Evolutionary conservation across 1,284 basidiomycete genomes (phyloP), one percentile per base, ranked within the genome.

Genomic region (Trametes sp.): DNA sequence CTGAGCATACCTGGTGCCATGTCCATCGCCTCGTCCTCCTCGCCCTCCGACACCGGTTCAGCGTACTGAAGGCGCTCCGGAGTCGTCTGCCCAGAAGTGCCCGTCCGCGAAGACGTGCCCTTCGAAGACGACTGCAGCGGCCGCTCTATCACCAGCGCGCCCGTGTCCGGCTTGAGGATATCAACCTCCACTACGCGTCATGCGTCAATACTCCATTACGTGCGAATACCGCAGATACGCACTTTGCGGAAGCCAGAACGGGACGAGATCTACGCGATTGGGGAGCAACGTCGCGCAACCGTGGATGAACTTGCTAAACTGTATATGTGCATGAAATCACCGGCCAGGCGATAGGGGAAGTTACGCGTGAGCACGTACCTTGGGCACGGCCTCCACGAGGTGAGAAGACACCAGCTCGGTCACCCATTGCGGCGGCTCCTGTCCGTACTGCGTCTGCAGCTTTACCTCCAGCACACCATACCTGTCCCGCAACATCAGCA

Each of bases 241-340:
- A 95, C 91, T 97, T 76, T 97, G 95, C 6, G 95, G 96, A 4
- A 98, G 87, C 97, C 97, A 99, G 84, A 98, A 99, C 4, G 97
- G 97, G 19, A 99, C 93, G n/a, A 99, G 86, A 73, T 98, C 94
- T 58, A 98, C 97, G 46, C 97, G 92, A 75, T 95, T 89, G 36
- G 96, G 94, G 10, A 99, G 79, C 0, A 98, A 82, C 0, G 95
- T 97, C 1, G 97, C 92, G 73, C 97, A 99, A 26, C 97, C 97
- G 74, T 98, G 97, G 68, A 98, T 98, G 76, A 98, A 98, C 87
- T 97, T 97, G 77, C 94, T 93, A 66, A 58, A 76, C 71, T 35
- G 52, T n/a, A 48, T 53, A 64, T 61, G 49, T 21, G 48, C 54
- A 63, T 61, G 48, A 56, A 38, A 59, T 68, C n/a, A 13, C 28